Base-by-base conservation (phyloP, 768 basidiomycete species). In the Pseudohyphozyma bogoriensis region DNA sequence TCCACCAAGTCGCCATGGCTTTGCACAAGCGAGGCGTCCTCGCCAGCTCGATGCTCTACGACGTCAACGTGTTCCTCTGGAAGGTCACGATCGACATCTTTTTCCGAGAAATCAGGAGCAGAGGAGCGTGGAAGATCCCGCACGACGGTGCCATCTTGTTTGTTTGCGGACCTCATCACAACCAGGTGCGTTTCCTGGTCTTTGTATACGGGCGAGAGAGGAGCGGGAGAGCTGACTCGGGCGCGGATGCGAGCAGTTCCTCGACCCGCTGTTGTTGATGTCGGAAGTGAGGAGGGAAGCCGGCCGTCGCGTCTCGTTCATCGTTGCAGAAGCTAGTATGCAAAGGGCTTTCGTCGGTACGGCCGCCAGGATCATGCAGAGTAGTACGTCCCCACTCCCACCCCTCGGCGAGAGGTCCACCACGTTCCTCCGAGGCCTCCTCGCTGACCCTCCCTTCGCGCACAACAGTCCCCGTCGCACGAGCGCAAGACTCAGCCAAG, bases 41-140 rank as follows among this genome's bases (percentile, higher is more conserved):
- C 53, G 63, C 63, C 1, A 54, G 40, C n/a, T 60, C 58, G 56
- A 22, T 65, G 24, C 69, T 76, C 67, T 91, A 90, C 72, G 86
- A 90, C 71, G 77, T 82, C 31, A 83, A 83, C 42, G 82, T 93
- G 73, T 72, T 86, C 50, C 89, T 93, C 75, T 93, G 87, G 88
- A 77, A 85, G 59, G 77, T 80, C 3, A 80, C 93, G 59, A 89
- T 87, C 65, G 87, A 87, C 75, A 84, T 97, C 68, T 97, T 97
- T 80, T 97, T 97, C 78, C 79, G 93, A 67, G 93, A 97, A 76
- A 85, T 96, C 69, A 81, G 93, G 60, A 88, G 91, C 5, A 79
- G 93, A 73, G 89, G 93, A 53, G 87, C 91, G 36, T 96, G 87
- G 80, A 88, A 95, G 72, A 88, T 97, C 60, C 93, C 93, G 29